These are phyloP conservation scores for Entomortierella chlamydospora DNA, from an alignment of 192 early-diverging fungal genomes.

Conservation along the genomic window DNA sequence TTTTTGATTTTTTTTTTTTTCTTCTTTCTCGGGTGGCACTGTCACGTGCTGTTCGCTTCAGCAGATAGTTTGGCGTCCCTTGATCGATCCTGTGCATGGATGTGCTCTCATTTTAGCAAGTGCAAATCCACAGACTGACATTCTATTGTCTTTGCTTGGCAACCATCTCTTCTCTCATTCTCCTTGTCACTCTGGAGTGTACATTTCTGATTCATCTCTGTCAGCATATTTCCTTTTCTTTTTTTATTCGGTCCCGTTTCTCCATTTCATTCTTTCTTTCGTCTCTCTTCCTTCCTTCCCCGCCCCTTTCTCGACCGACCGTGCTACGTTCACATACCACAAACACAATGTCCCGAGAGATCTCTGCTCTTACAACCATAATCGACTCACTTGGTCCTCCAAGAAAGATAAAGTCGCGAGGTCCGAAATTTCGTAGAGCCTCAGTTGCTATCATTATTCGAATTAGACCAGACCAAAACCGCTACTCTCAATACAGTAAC, in stretches of 20 bases:
- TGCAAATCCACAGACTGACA: neutral
- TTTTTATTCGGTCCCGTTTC: neutral
- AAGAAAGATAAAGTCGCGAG: constrained; percentile 45
- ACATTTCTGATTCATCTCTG: neutral
- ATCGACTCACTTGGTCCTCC: constrained; percentile 52
- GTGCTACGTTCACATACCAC: neutral
- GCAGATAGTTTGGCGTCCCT: neutral
- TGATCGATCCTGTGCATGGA: neutral
- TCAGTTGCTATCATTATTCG: constrained; percentile 58
- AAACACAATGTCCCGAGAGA: constrained; percentile 39
- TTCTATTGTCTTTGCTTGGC: neutral
- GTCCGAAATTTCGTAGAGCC: constrained; percentile 53
- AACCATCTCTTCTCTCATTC: neutral
- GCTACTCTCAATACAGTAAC: constrained; percentile 29
- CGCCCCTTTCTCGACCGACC: neutral
- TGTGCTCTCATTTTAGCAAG: neutral
- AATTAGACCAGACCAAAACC: constrained; percentile 42
- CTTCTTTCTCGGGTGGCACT: neutral
- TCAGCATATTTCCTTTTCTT: neutral
- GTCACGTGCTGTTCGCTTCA: neutral
- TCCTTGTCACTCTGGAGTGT: neutral
- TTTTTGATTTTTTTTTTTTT: too few relatives aligned
- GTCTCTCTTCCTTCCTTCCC: neutral
- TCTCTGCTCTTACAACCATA: constrained; percentile 42
- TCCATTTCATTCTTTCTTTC: neutral